These are phyloP conservation scores for Saccharomycopsis microspora DNA, from an alignment of 805 yeast genomes.

Conservation along the genomic window DNA sequence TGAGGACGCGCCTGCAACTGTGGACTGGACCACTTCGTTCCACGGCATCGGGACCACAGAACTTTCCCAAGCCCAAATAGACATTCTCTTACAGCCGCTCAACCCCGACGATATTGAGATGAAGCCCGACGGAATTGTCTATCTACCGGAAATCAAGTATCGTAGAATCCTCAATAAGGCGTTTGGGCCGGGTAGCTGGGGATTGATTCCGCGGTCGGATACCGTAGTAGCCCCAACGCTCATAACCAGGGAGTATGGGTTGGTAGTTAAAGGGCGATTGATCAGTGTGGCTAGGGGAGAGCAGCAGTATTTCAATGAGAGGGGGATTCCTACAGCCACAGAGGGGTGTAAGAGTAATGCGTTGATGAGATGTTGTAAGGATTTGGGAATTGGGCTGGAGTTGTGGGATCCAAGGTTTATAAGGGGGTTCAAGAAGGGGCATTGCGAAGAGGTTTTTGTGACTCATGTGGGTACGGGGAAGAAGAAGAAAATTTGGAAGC, in stretches of 20 bases:
- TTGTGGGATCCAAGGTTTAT: conserved; percentile 95
- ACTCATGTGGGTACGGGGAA: conserved; percentile 74
- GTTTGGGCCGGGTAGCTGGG: conserved; percentile 99
- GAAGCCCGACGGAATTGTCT: conserved; percentile 89
- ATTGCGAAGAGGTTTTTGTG: conserved; percentile 76
- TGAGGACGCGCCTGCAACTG: conserved; percentile 1
- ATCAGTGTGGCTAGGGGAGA: conserved; percentile 94
- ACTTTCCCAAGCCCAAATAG: conserved; percentile 49
- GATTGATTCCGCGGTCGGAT: conserved; percentile 86
- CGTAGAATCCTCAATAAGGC: conserved; percentile 81
- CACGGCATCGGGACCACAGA: conserved; percentile 78
- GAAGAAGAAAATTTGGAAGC: conserved; percentile 88
- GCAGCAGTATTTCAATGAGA: conserved; percentile 80
- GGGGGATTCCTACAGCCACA: conserved; percentile 86
- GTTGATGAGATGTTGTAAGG: conserved; percentile 95
- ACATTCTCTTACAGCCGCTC: conserved; percentile 51
- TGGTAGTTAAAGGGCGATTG: conserved; percentile 77
- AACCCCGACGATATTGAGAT: conserved; percentile 72
- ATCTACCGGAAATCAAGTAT: conserved; percentile 91
- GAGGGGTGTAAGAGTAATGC: conserved; percentile 98
- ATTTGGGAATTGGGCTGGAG: conserved; percentile 92
- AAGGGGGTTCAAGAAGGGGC: conserved; percentile 45
- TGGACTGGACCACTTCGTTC: conserved; percentile 81
- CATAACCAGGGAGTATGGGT: conserved; percentile 83
- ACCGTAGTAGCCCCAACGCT: conserved; percentile 62